Conservation (phyloP, 352 stramenopile species). For the Phytophthora pseudosyringae region DNA sequence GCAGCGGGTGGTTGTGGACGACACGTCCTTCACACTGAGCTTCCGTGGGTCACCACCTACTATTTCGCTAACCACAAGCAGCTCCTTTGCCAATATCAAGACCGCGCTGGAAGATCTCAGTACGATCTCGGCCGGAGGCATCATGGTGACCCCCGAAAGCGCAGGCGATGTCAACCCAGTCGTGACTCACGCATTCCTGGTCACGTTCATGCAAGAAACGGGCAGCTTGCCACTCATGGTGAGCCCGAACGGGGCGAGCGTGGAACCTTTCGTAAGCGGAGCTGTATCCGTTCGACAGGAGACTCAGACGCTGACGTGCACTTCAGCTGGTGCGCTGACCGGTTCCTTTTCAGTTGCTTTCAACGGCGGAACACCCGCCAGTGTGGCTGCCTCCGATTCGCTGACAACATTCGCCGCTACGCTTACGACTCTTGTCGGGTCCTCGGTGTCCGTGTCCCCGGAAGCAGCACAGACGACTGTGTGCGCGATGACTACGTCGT, state of each 20-base stretch:
- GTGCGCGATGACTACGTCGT: slow-evolving; percentile 45
- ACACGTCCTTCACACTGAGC: slow-evolving; percentile 49
- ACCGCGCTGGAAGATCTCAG: slow-evolving; percentile 76
- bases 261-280: slow-evolving; percentile 43
- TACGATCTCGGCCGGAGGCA: slow-evolving; percentile 80
- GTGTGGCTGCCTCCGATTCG: slow-evolving; percentile 50
- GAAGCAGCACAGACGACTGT: slow-evolving; percentile 46
- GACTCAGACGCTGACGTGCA: slow-evolving; percentile 82
- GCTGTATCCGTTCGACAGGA: slow-evolving; percentile 66
- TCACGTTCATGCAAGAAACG: slow-evolving; percentile 69
- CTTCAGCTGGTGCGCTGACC: slow-evolving; percentile 39
- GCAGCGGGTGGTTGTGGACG: slow-evolving; percentile 58
- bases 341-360: slow-evolving; percentile 72
- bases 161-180: slow-evolving; percentile 42
- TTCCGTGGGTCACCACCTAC: slow-evolving; percentile 63
- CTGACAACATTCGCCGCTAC: slow-evolving; percentile 39
- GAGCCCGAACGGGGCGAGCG: slow-evolving; percentile 32
- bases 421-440: slow-evolving; percentile 36
- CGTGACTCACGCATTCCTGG: slow-evolving; percentile 52
- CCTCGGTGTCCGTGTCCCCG: slow-evolving; percentile 21
- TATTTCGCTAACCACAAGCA: slow-evolving; percentile 39
- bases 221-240: slow-evolving; percentile 58
- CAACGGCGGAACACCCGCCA: slow-evolving; percentile 32
- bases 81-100: slow-evolving; percentile 53
- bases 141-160: slow-evolving; percentile 68